phyloP scores from a whole-genome alignment of 2,329 filamentous ascomycete species.

The Helminthosporium solani region DNA sequence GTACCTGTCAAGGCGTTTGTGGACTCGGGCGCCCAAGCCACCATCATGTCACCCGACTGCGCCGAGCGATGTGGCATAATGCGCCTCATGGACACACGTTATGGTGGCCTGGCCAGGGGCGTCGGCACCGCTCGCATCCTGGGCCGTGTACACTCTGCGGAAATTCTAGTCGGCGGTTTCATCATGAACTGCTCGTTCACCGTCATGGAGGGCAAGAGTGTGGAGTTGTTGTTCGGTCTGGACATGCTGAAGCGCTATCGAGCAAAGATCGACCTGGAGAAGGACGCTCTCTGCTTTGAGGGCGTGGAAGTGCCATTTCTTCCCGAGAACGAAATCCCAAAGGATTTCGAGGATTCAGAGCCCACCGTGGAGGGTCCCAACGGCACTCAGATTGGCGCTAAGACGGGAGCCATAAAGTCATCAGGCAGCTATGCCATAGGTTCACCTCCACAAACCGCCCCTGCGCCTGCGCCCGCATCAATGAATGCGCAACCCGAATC shows the following conservation, averaged over 20 bases:
- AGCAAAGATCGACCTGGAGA: slow-evolving; percentile 83
- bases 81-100: slow-evolving; percentile 89
- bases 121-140: slow-evolving; percentile 94
- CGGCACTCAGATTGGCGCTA: slow-evolving; percentile 83
- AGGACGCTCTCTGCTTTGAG: slow-evolving; percentile 83
- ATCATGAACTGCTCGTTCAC: slow-evolving; percentile 95
- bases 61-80: slow-evolving; percentile 93
- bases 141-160: slow-evolving; percentile 90
- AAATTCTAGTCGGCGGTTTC: slow-evolving; percentile 86
- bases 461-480: slow-evolving; percentile 10
- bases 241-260: slow-evolving; percentile 98
- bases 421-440: slow-evolving; percentile 19
- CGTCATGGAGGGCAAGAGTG: slow-evolving; percentile 98
- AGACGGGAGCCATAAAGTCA: slow-evolving; percentile 71
- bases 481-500: slow-evolving; percentile 1
- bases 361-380: slow-evolving; percentile 81
- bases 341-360: slow-evolving; percentile 73
- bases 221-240: slow-evolving; percentile 87
- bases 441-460: slow-evolving; percentile 17
- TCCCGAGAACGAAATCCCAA: slow-evolving; percentile 92
- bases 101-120: slow-evolving; percentile 86
- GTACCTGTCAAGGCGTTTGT: slow-evolving; percentile 93
- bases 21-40: slow-evolving; percentile 95
- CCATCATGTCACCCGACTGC: slow-evolving; percentile 95
- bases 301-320: slow-evolving; percentile 86